Base-by-base conservation (phyloP, 2,329 filamentous ascomycete species). In the Bipolaris victoriae region DNA sequence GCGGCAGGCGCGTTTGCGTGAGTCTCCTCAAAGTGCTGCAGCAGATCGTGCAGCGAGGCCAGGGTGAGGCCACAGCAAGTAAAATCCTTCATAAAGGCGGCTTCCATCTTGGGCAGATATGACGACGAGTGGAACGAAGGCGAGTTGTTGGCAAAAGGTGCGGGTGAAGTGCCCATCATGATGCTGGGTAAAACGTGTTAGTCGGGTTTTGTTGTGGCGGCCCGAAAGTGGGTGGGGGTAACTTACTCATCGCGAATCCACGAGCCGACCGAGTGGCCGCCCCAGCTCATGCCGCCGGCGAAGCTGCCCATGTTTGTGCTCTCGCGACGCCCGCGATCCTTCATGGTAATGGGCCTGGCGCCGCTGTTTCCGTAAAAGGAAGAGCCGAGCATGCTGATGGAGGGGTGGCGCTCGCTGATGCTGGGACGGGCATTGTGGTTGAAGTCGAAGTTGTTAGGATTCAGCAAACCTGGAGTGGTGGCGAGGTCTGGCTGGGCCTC, bases 231-330 rank as follows among this genome's bases (percentile, higher is more conserved):
- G 49, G 53, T 48, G 51, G 52, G 52, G 49, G 50, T 51, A 40
- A 89, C 94, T 87, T 87, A 99, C 95, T 99, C 95, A 80, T 99
- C 94, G 77, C 91, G 86, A 77, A 99, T 95, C 83, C 96, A 98
- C 73, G 94, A 98, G 62, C 94, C 94, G 64, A 98, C 91, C 7
- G 94, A 98, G 59, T 97, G 87, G 64, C 93, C 94, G 73, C 94
- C 94, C 93, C 94, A 99, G 78, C 93, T 97, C 88, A 97, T 92
- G 69, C 94, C 93, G 63, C 88, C 90, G 49, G 85, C 80, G 59
- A 88, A 77, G 72, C 86, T 88, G 65, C 86, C 83, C 60, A 85
- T 84, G 55, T 84, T 84, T 61, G 84, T 79, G 74, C 84, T 86
- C 74, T 88, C 84, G 64, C 86, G 77, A 61, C 85, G 79, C 49